Base-by-base conservation (phyloP, 306 rosid genomes). In the Fragaria ananassa region DNA sequence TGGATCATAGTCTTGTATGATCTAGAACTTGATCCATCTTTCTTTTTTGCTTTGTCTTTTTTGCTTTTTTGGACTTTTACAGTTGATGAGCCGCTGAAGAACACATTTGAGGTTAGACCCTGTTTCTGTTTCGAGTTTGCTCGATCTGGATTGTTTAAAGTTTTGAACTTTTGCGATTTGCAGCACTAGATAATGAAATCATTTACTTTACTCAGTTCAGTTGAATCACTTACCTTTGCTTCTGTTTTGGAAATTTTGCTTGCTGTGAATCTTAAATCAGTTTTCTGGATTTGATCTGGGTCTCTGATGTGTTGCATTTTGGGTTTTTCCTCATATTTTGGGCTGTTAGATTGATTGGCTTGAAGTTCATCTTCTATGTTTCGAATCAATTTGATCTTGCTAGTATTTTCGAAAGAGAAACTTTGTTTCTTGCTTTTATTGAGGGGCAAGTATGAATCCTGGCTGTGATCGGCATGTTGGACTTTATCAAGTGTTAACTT, bases 51-150 rank as follows among this genome's bases (percentile, higher is more conserved):
- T 79, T 71, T 45, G 12, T 18, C 3, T 42, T 9, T 56, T 23
- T 69, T 23, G 27, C 34, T 10, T 4, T 45, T 72, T 5, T 80
- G 56, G n/a, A 60, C 65, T 53, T 80, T 2, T 74, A 74, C 88
- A 92, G 99, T 89, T 75, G 91, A 92, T 67, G 97, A 89, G 76
- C 81, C 86, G 31, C 80, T 83, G 83, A 89, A 84, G 93, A 84
- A 58, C 34, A 45, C 99, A 77, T 89, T 90, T 83, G 77, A 89
- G 99, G 99, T 95, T 76, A 67, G 81, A 14, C 61, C 46, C 15
- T 21, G 31, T 56, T 56, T 21, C 14, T 56, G 14, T 21, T 56
- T 21, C 64, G 29, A 15, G 68, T 76, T 44, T 53, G 42, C 39
- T 74, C 64, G 83, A 85, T 81, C 89, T 77, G 71, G 64, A 57